Conservation (phyloP, 192 early-diverging fungal genomes). For the Pilobolus umbonatus region DNA sequence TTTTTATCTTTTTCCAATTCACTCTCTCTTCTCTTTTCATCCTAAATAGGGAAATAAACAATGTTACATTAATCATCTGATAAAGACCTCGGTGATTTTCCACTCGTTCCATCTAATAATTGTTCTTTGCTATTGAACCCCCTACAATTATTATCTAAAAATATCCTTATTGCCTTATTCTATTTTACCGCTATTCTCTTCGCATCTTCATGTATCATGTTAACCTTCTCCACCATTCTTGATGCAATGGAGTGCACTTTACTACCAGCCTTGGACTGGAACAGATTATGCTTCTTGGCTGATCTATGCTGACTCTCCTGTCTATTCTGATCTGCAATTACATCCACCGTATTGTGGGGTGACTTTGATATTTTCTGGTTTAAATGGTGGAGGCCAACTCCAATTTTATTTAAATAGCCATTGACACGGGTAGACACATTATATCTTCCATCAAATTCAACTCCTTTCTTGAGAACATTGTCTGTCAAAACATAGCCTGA, state of each 20-base stretch:
- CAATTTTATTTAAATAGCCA: slow-evolving; percentile 21
- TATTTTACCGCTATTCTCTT: slow-evolving; percentile 41
- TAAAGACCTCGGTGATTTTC: no score
- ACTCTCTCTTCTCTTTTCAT: no score
- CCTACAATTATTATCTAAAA: background rate
- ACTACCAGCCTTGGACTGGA: slow-evolving; percentile 43
- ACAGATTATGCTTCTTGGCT: slow-evolving; percentile 31
- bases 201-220: slow-evolving; percentile 46
- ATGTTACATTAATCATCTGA: no score
- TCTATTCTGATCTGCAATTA: no score
- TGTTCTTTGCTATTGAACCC: no score
- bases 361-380: slow-evolving; percentile 45
- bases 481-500: slow-evolving; percentile 58
- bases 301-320: no score
- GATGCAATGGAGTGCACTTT: slow-evolving; percentile 33
- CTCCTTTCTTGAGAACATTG: slow-evolving; percentile 51
- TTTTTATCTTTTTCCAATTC: no score
- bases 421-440: slow-evolving; percentile 27
- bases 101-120: no score
- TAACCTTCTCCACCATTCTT: slow-evolving; percentile 37
- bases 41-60: no score
- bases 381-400: slow-evolving; percentile 16
- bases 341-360: no score
- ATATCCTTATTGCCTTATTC: slow-evolving; percentile 1
- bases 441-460: slow-evolving; percentile 58